Percentiles rank a stretch among this genome's conserved stretches.
Conservation (phyloP, 352 stramenopile species). For the Phytophthora uliginosa region DNA sequence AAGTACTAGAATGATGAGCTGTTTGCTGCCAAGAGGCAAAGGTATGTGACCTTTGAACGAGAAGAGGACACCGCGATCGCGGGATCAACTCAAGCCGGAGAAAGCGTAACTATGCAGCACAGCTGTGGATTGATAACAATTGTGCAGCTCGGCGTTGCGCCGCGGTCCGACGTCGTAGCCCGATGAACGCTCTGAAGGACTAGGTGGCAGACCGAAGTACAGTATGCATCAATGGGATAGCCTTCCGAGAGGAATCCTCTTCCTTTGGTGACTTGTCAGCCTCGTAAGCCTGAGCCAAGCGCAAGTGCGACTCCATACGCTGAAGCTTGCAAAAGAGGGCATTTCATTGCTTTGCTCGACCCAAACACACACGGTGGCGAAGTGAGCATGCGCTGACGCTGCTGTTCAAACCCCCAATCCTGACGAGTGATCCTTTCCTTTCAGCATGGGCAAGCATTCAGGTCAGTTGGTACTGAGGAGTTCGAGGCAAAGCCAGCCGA, state of each 20-base stretch:
- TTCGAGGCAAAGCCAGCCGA: not conserved
- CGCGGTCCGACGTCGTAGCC: constrained; percentile 10
- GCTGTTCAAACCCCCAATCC: constrained; percentile 12
- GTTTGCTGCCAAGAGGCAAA: constrained; percentile 14
- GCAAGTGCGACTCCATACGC: constrained; percentile 13
- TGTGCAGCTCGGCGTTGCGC: not conserved
- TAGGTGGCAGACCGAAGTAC: not conserved
- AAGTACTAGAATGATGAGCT: constrained; percentile 25
- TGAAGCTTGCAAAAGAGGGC: not conserved
- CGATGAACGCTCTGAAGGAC: not conserved
- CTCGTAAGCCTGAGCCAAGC: constrained; percentile 2
- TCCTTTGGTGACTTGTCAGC: constrained; percentile 10
- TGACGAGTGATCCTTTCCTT: constrained; percentile 24
- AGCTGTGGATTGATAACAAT: constrained; percentile 8
- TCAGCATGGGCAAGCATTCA: constrained; percentile 4
- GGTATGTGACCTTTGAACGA: not conserved
- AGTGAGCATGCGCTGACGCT: constrained; percentile 4
- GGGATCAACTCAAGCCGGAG: not conserved
- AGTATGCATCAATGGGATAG: constrained; percentile 2
- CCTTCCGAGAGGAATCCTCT: constrained; percentile 4
- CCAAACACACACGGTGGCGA: not conserved
- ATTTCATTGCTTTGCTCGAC: no score
- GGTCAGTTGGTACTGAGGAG: not conserved
- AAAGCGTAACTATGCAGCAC: constrained; percentile 19
- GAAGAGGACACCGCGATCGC: not conserved